Base-by-base conservation (phyloP, 768 basidiomycete species). In the Mycena rebaudengoi region DNA sequence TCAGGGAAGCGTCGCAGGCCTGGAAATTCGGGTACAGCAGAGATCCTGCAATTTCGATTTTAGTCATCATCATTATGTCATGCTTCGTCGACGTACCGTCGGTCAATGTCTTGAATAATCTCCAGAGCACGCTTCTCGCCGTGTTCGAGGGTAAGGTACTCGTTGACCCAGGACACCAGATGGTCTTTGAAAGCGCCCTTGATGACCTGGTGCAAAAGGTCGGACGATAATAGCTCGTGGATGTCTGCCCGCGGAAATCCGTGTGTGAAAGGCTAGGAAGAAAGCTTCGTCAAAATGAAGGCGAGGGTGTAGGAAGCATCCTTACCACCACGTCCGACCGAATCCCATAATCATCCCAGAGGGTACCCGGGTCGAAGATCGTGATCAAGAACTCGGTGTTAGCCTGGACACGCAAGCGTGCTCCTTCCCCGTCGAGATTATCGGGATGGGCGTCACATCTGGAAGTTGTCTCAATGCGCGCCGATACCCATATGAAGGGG, bases 81-180 rank as follows among this genome's bases (percentile, higher is more conserved):
- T 18, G 18, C 35, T 10, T 10, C 10, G 35, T 10, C 18, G 35
- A 37, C 60, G 4, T 49, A 74, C 73, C 66, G 41, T 21, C 50
- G 60, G 52, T 73, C 69, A 51, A 73, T 74, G 41, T 74, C 70
- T 53, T 65, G 61, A 2, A 74, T 8, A n/a, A 74, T 67, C 3
- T 2, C 26, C 26, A 64, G 49, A 10, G 55, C 69, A 7, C 37
- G 26, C 26, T 44, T 46, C 18, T 57, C 37, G 0, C 64, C 55
- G 35, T 68, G 50, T 7, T 33, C 37, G 0, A 37, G 2, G 3
- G 41, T 12, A 13, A 75, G 55, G 35, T 74, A 75, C 7, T 65
- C 46, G 4, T n/a, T n/a, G n/a, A n/a, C n/a, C n/a, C n/a, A n/a
- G n/a, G n/a, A n/a, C n/a, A n/a, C n/a, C n/a, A n/a, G n/a, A n/a